Conservation (phyloP, 2,329 filamentous ascomycete species). For the Sporothrix globosa region DNA sequence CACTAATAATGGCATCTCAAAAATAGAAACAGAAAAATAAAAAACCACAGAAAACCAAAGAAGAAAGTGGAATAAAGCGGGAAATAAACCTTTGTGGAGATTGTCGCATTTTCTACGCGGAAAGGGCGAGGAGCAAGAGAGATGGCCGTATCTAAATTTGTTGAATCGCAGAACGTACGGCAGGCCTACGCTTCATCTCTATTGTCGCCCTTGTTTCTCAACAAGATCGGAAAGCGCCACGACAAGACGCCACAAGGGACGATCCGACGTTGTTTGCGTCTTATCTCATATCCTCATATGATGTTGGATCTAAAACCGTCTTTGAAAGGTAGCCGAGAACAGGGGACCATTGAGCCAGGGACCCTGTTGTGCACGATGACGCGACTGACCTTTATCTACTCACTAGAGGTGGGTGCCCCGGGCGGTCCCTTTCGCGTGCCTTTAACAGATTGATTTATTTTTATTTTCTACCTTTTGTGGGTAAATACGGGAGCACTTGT, state of each 20-base stretch:
- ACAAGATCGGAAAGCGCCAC: neutral
- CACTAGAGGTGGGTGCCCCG: neutral
- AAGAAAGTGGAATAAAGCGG: neutral
- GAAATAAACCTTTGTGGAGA: too few species aligned
- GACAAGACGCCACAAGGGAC: conserved; percentile 6
- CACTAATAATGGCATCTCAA: too few species aligned
- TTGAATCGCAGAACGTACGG: too few species aligned
- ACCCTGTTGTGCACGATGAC: conserved; percentile 9
- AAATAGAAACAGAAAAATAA: neutral
- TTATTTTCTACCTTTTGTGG: neutral
- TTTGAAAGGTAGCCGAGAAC: neutral
- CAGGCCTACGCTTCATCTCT: neutral
- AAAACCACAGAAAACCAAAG: neutral
- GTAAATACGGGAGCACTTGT: conserved; percentile 10
- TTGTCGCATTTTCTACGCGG: neutral
- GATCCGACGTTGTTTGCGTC: too few species aligned
- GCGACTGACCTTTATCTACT: conserved; percentile 5
- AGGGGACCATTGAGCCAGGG: neutral
- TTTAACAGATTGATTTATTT: neutral
- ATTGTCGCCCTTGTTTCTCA: neutral
- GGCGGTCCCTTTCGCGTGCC: neutral
- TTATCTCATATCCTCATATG: neutral
- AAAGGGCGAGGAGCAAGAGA: neutral
- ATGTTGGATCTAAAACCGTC: neutral
- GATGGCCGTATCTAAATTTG: neutral